These are phyloP conservation scores for Penicillium sp. DNA, from an alignment of 2,329 filamentous ascomycete species.

Conservation along the genomic window DNA sequence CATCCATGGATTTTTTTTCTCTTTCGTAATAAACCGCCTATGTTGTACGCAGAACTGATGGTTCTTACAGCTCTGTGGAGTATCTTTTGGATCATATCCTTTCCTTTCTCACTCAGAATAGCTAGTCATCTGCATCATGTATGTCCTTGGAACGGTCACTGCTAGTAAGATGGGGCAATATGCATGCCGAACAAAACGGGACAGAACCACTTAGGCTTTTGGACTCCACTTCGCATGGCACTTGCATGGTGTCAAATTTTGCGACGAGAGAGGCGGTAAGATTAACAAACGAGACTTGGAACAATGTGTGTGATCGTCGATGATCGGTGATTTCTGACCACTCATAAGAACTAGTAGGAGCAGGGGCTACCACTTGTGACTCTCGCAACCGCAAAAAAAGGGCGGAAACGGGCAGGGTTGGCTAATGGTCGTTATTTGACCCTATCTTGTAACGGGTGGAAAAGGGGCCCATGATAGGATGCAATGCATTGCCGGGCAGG, in stretches of 20 bases:
- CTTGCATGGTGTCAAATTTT: slow-evolving; percentile 17
- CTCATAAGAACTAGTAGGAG: slow-evolving; percentile 6
- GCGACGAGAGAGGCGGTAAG: slow-evolving; percentile 4
- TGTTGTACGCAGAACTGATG: background rate
- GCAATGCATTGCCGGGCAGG: slow-evolving; percentile 10
- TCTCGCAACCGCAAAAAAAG: slow-evolving; percentile 8
- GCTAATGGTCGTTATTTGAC: slow-evolving; percentile 8
- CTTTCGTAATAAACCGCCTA: background rate
- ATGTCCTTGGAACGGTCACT: background rate
- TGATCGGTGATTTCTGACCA: slow-evolving; percentile 3
- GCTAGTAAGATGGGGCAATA: slow-evolving; percentile 2
- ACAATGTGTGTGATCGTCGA: slow-evolving; percentile 7
- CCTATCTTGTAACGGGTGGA: slow-evolving; percentile 13
- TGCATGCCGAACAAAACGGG: slow-evolving; percentile 2
- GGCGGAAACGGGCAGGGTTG: slow-evolving; percentile 14
- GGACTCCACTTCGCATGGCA: slow-evolving; percentile 13
- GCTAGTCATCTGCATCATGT: background rate
- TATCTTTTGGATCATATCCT: background rate
- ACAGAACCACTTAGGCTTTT: background rate
- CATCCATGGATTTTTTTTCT: background rate
- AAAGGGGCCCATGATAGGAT: slow-evolving; percentile 16
- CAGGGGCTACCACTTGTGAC: background rate
- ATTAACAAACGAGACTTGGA: slow-evolving; percentile 9
- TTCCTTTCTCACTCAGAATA: background rate
- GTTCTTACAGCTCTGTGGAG: background rate